phyloP scores from a whole-genome alignment of 768 basidiomycete species.

The Panaeolus papilionaceus region DNA sequence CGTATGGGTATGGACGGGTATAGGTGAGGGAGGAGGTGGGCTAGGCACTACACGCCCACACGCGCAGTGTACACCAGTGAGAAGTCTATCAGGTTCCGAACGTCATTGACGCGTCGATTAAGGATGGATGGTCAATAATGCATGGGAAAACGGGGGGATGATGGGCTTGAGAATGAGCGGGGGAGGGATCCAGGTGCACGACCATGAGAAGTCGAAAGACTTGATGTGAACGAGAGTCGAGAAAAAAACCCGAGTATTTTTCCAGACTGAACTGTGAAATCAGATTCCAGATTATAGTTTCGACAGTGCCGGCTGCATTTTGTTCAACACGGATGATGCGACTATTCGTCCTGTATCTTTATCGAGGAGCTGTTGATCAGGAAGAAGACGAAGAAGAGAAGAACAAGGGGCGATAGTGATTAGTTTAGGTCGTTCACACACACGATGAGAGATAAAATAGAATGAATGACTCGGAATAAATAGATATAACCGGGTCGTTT shows the following conservation, averaged over 20 bases:
- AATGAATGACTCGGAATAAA: neutral
- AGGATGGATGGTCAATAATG: neutral
- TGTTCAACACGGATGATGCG: constrained; percentile 72
- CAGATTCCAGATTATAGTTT: constrained; percentile 43
- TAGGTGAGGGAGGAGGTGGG: no score
- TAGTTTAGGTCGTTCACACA: neutral
- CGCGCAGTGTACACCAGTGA: neutral
- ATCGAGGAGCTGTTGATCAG: constrained; percentile 55
- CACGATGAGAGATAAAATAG: constrained; percentile 8
- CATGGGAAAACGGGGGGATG: neutral
- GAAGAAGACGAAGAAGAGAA: neutral
- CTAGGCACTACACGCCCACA: neutral
- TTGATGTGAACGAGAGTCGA: neutral
- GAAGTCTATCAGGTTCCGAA: neutral
- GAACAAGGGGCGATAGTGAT: constrained; percentile 16
- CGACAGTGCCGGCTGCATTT: constrained; percentile 69
- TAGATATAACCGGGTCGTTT: neutral
- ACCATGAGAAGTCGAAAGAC: neutral
- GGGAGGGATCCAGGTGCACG: neutral
- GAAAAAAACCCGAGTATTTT: neutral
- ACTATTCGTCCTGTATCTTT: constrained; percentile 62
- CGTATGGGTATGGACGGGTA: neutral
- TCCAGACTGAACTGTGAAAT: neutral
- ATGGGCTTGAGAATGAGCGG: no score
- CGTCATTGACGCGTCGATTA: neutral